Evolutionary conservation across 192 early-diverging fungal species (phyloP).

Genomic region (Funneliformis geosporum): DNA sequence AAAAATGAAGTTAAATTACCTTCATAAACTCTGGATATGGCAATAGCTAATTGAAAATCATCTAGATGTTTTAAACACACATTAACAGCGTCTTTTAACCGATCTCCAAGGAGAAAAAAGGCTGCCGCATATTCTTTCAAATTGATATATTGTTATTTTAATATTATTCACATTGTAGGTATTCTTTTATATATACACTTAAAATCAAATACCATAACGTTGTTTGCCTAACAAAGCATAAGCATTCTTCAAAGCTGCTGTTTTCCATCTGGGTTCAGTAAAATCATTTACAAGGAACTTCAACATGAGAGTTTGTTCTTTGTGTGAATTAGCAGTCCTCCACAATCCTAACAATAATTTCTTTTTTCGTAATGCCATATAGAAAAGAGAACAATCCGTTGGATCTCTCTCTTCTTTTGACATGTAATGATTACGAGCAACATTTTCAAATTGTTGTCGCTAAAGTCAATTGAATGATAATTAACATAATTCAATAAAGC

Average conservation of each 20-base stretch:
- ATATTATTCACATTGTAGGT: too few species aligned
- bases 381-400: slow-evolving; percentile 83
- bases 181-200: slow-evolving; percentile 9
- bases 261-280: slow-evolving; percentile 84
- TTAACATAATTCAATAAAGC: background rate
- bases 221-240: slow-evolving; percentile 96
- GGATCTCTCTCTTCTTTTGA: slow-evolving; percentile 80
- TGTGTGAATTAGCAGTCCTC: slow-evolving; percentile 78
- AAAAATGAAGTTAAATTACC: slow-evolving; percentile 50
- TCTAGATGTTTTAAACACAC: slow-evolving; percentile 90
- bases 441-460: slow-evolving; percentile 72
- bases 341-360: slow-evolving; percentile 89
- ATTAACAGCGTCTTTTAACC: slow-evolving; percentile 86
- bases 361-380: slow-evolving; percentile 87
- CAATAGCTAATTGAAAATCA: slow-evolving; percentile 90
- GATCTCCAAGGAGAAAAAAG: slow-evolving; percentile 91
- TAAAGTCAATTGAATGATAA: slow-evolving; percentile 19
- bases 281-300: slow-evolving; percentile 93
- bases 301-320: slow-evolving; percentile 87
- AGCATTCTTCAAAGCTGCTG: slow-evolving; percentile 96
- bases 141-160: background rate
- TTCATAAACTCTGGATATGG: slow-evolving; percentile 89
- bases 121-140: slow-evolving; percentile 84
- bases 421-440: slow-evolving; percentile 89
- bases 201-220: slow-evolving; percentile 69